Evolutionary conservation across 306 rosid species (phyloP), one percentile per base, ranked within the genome.

Genomic region (Pyrus bretschneideri): DNA sequence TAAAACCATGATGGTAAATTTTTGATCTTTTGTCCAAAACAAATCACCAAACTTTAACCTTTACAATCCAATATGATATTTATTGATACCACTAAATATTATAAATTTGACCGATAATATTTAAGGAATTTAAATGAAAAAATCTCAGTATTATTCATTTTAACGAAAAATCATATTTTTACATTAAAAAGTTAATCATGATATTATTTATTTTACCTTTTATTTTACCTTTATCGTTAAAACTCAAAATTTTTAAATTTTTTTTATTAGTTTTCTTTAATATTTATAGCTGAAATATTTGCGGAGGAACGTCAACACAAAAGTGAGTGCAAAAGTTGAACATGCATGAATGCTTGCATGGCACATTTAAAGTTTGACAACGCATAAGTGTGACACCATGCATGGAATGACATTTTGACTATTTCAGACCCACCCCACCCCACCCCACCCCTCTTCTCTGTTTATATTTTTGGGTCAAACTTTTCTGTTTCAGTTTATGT

Each of bases 111-210:
- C 3, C 9, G 1, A 15, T 49, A 49, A 49, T 49, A 49, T 49
- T 49, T 49, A 1, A 4, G 35, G 0, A 31, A 29, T 3, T 29
- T 29, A 0, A 29, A 29, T 0, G 30, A 3, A 29, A 29, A 29
- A 2, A 0, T 29, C 0, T 0, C 0, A 0, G 30, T 29, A 29
- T 3, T 29, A 0, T 29, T 29, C 30, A 29, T 2, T 29, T 29
- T 29, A 29, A 29, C 30, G 30, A 29, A 29, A 29, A 29, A 29
- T 3, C 3, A 29, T 29, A 29, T 29, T 29, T 29, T 29, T 29
- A 29, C 0, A 29, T 0, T 29, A 29, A 29, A 29, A 29, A 29
- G 30, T 29, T 0, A 29, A 29, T 29, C 0, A 29, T 29, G 30
- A 29, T 29, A 29, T 3, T 2, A 29, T 29, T 29, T 3, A 29